Conservation (phyloP, 2,329 filamentous ascomycete genomes). For the Lasiodiplodia theobromae region DNA sequence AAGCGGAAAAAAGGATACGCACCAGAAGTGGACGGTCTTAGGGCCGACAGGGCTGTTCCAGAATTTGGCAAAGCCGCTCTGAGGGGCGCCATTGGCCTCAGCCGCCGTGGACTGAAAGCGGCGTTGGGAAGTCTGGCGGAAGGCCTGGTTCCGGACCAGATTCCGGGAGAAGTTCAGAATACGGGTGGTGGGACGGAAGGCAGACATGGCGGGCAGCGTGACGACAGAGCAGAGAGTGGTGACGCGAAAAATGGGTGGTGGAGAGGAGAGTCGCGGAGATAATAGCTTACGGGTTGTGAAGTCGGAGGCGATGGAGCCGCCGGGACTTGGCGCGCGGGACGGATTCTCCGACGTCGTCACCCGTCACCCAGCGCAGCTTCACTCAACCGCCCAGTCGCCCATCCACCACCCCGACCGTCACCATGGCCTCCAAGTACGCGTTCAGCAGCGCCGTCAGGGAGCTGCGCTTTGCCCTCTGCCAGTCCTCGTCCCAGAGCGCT, state of each 20-base stretch:
- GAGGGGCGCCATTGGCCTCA: constrained; percentile 45
- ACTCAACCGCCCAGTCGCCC: neutral
- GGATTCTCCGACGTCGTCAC: constrained; percentile 18
- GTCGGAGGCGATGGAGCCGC: no score
- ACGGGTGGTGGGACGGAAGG: constrained; percentile 65
- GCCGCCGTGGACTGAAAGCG: constrained; percentile 76
- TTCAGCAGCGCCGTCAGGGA: constrained; percentile 91
- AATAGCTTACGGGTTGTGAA: constrained; percentile 49
- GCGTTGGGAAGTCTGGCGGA: constrained; percentile 63
- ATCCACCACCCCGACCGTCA: constrained; percentile 36
- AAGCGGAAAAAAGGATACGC: constrained; percentile 41
- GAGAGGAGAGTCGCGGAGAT: constrained; percentile 16
- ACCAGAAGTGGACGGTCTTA: constrained; percentile 98
- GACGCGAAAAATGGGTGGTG: neutral
- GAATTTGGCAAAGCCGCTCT: constrained; percentile 73
- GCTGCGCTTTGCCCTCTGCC: constrained; percentile 96
- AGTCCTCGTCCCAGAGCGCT: constrained; percentile 89
- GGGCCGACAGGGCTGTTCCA: constrained; percentile 58
- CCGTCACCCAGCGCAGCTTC: neutral
- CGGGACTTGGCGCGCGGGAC: no score
- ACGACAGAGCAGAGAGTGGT: constrained; percentile 16
- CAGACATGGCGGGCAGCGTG: constrained; percentile 51
- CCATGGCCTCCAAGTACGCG: constrained; percentile 91
- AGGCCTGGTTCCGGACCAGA: constrained; percentile 36
- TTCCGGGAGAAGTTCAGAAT: constrained; percentile 62